phyloP scores from a whole-genome alignment of 2,329 filamentous ascomycete genomes.

The Malbranchea zuffiana region DNA sequence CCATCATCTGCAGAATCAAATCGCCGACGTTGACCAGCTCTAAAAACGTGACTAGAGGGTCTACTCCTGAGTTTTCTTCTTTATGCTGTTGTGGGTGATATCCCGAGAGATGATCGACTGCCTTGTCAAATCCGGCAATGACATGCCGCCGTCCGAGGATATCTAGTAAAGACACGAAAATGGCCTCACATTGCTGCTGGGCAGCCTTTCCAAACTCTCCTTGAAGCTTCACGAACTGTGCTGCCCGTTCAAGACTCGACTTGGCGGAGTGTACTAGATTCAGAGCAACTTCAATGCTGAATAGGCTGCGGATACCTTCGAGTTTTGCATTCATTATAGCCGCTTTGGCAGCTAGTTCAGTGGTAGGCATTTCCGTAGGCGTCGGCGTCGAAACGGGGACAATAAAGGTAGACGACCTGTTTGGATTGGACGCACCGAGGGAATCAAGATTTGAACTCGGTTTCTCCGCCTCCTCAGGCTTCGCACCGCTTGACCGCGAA shows the following conservation, averaged over 20 bases:
- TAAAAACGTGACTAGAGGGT: slow-evolving; percentile 86
- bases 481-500: slow-evolving; percentile 42
- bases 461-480: slow-evolving; percentile 19
- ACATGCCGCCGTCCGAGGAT: slow-evolving; percentile 80
- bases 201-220: slow-evolving; percentile 73
- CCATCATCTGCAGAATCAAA: slow-evolving; percentile 96
- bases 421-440: slow-evolving; percentile 20
- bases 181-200: slow-evolving; percentile 74
- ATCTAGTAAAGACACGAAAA: slow-evolving; percentile 75
- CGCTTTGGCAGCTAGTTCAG: slow-evolving; percentile 92
- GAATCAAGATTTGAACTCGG: slow-evolving; percentile 17
- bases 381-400: slow-evolving; percentile 20
- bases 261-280: slow-evolving; percentile 84
- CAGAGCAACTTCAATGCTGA: slow-evolving; percentile 91
- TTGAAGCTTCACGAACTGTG: slow-evolving; percentile 68
- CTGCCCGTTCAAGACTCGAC: slow-evolving; percentile 70
- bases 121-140: slow-evolving; percentile 85
- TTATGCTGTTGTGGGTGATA: slow-evolving; percentile 72
- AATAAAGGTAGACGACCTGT: slow-evolving; percentile 30
- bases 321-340: slow-evolving; percentile 90
- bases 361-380: slow-evolving; percentile 59
- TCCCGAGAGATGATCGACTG: slow-evolving; percentile 76
- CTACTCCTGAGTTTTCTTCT: slow-evolving; percentile 61
- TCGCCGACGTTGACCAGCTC: slow-evolving; percentile 97
- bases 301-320: slow-evolving; percentile 87